Evolutionary conservation across 2,329 filamentous ascomycete species (phyloP).

Genomic region (Sarocladium kiliense): DNA sequence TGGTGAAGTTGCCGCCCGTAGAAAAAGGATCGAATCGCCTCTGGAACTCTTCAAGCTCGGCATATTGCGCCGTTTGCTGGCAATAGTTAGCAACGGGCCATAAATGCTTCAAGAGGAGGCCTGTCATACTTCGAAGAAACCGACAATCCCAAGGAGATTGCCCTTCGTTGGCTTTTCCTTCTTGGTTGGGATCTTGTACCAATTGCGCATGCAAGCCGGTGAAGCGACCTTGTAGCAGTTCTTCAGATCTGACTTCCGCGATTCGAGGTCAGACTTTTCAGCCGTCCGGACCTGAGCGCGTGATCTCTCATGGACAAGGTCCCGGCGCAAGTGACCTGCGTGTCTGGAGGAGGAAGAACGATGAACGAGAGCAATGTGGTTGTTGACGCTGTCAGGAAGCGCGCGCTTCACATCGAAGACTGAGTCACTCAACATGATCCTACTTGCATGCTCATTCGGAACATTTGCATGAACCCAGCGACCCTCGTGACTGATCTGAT

Average conservation of each 20-base stretch:
- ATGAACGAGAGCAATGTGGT: conserved; percentile 39
- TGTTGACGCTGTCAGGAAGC: conserved; percentile 18
- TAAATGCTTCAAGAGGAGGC: background rate
- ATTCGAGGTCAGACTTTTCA: background rate
- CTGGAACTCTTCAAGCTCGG: conserved; percentile 53
- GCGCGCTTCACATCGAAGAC: background rate
- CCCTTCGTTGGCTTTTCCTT: conserved; percentile 54
- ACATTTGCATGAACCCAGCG: conserved; percentile 38
- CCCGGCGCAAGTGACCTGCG: too few relatives aligned
- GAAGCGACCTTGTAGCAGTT: conserved; percentile 34
- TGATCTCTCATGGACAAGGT: too few relatives aligned
- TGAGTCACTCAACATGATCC: conserved; percentile 23
- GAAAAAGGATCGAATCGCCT: conserved; percentile 45
- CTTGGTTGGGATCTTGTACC: conserved; percentile 37
- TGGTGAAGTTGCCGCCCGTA: conserved; percentile 49
- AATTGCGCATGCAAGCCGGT: conserved; percentile 36
- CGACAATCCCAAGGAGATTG: conserved; percentile 58
- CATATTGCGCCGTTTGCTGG: conserved; percentile 44
- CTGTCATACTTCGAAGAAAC: conserved; percentile 30
- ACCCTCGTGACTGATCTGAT: conserved; percentile 28
- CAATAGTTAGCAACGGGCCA: conserved; percentile 9
- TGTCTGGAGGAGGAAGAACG: conserved; percentile 22
- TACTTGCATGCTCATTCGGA: conserved; percentile 32
- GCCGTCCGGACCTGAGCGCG: background rate
- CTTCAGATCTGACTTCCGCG: conserved; percentile 11